A percentile compares a stretch with the other conserved stretches of the same genome.
Conservation (phyloP, 2,329 filamentous ascomycete genomes). For the Xylariaceae sp. region DNA sequence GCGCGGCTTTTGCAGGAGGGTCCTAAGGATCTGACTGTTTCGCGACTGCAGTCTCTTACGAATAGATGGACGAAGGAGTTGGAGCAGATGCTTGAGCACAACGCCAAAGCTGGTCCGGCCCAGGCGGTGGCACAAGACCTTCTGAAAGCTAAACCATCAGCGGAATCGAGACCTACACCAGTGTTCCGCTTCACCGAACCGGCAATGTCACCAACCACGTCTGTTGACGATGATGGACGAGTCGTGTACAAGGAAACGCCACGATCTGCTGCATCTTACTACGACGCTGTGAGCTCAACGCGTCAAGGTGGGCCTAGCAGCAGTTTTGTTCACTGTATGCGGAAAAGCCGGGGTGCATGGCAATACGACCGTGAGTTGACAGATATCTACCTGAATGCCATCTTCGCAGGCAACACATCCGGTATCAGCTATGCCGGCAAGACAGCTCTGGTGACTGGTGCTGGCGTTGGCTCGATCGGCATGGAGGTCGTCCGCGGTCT, state of each 20-base stretch:
- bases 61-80: conserved; percentile 82
- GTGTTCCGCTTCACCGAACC: conserved; percentile 94
- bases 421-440: conserved; percentile 92
- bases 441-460: conserved; percentile 96
- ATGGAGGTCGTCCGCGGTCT: conserved; percentile 96
- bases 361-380: conserved; percentile 99
- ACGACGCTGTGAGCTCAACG: conserved; percentile 11
- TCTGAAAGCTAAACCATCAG: conserved; percentile 7
- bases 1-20: conserved; percentile 10
- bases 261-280: conserved; percentile 58
- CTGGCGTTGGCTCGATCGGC: conserved; percentile 94
- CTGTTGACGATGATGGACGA: conserved; percentile 85
- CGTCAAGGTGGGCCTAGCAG: conserved; percentile 53
- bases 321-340: conserved; percentile 95
- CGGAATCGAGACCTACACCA: conserved; percentile 47
- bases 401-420: conserved; percentile 81
- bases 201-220: conserved; percentile 87
- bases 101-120: neutral
- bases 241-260: conserved; percentile 87
- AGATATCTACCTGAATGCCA: conserved; percentile 82
- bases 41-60: conserved; percentile 66
- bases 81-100: conserved; percentile 22
- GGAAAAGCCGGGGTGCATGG: conserved; percentile 89
- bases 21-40: neutral
- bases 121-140: conserved; percentile 1